Conservation (phyloP, 2,329 filamentous ascomycete species). For the Aphanoascus verrucosus region DNA sequence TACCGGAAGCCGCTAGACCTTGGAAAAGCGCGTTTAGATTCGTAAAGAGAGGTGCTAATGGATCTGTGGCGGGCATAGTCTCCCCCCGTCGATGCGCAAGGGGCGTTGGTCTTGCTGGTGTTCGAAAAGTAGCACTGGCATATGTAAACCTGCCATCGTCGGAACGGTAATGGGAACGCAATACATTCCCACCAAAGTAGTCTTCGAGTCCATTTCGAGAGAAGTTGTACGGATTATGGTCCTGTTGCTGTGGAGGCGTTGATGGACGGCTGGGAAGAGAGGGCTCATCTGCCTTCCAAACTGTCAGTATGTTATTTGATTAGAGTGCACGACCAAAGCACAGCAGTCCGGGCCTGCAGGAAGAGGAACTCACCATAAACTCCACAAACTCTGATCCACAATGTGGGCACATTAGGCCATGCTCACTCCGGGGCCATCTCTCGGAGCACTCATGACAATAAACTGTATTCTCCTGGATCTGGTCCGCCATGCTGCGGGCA, state of each 20-base stretch:
- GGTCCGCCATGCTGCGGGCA: conserved; percentile 26
- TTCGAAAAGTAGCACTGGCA: conserved; percentile 25
- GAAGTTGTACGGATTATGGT: background rate
- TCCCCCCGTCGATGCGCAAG: conserved; percentile 14
- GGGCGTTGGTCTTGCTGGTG: conserved; percentile 18
- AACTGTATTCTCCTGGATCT: conserved; percentile 41
- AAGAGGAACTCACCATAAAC: conserved; percentile 51
- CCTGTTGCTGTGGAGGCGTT: conserved; percentile 18
- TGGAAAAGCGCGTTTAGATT: conserved; percentile 37
- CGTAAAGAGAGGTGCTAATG: conserved; percentile 24
- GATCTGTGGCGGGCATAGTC: conserved; percentile 18
- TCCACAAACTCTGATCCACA: conserved; percentile 73
- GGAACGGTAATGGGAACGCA: conserved; percentile 35
- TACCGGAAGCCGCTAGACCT: conserved; percentile 25
- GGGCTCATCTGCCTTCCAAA: conserved; percentile 12
- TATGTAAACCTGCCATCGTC: conserved; percentile 37
- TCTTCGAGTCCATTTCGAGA: background rate
- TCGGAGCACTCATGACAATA: conserved; percentile 73
- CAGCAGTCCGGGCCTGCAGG: conserved; percentile 1
- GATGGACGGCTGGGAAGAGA: conserved; percentile 18
- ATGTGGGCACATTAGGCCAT: conserved; percentile 60
- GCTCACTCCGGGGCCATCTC: conserved; percentile 68
- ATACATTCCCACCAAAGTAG: conserved; percentile 21
- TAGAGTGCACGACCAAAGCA: background rate
- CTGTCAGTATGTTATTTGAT: conserved; percentile 10